Percentiles rank a stretch among this genome's conserved stretches.
phyloP scores from a whole-genome alignment of 2,329 filamentous ascomycete genomes.

The Didymella segeticola region DNA sequence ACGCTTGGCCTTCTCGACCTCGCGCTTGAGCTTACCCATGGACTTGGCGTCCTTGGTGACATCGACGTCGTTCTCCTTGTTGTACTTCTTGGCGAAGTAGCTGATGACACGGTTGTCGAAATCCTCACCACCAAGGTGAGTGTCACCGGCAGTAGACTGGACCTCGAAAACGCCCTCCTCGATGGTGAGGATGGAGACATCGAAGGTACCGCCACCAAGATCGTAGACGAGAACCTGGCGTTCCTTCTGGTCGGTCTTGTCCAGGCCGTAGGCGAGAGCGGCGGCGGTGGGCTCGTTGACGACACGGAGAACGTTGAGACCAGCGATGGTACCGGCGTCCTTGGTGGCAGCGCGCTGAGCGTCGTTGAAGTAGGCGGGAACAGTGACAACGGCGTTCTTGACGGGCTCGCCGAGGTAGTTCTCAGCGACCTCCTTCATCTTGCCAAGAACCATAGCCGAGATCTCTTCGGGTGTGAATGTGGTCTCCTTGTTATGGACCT shows the following conservation, averaged over 20 bases:
- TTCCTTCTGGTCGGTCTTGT: conserved; percentile 50
- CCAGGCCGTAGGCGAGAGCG: conserved; percentile 89
- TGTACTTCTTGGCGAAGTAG: conserved; percentile 96
- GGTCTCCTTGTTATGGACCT: conserved; percentile 70
- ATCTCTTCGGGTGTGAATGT: conserved; percentile 82
- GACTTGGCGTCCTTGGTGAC: conserved; percentile 94
- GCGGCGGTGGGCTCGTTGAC: conserved; percentile 97
- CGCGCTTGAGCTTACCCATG: conserved; percentile 99
- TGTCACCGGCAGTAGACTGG: conserved; percentile 92
- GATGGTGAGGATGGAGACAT: conserved; percentile 76
- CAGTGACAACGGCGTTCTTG: conserved; percentile 88
- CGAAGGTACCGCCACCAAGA: conserved; percentile 53
- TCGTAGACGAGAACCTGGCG: conserved; percentile 52
- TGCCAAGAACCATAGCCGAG: conserved; percentile 72
- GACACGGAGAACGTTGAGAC: conserved; percentile 93
- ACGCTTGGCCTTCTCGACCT: conserved; percentile 99
- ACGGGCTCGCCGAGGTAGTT: conserved; percentile 81
- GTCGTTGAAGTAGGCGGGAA: conserved; percentile 98
- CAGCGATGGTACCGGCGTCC: conserved; percentile 90
- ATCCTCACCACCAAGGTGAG: conserved; percentile 97
- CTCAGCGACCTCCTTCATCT: conserved; percentile 84
- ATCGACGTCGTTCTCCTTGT: conserved; percentile 96
- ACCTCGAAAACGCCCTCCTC: conserved; percentile 95
- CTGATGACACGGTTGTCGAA: conserved; percentile 98
- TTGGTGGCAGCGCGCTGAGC: conserved; percentile 97